Evolutionary conservation across 2,329 filamentous ascomycete genomes (phyloP), one percentile per base, ranked within the genome.

Genomic region (Hortaea sp.): DNA sequence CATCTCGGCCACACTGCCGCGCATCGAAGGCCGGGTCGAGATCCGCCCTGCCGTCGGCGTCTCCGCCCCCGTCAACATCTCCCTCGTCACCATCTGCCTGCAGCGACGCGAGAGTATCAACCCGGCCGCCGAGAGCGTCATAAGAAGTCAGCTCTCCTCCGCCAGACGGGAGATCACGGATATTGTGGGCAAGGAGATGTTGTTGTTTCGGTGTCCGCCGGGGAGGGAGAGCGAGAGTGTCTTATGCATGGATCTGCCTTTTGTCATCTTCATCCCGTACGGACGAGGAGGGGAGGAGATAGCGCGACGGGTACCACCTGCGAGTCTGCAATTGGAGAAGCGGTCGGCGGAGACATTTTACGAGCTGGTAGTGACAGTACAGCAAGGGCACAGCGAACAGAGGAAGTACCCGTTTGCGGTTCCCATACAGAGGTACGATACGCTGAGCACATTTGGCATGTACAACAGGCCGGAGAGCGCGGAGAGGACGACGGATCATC

Each of bases 381-480:
- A 97, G 63, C 90, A 97, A 67, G 88, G 89, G 3, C 82, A 84
- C 57, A 80, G 81, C 57, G 81, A 86, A 51, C 88, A 95, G 68
- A 88, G 86, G 67, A 94, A 94, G 68, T 92, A 94, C 67, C 74
- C 81, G 4, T 95, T 95, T 57, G 87, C 92, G 1, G 85, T 97
- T 35, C 90, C 90, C 1, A 79, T 98, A 57, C 81, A 87, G 55
- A 78, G 92, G 62, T 98, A 97, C 70, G 92, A 98, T 66, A 98
- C 90, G 1, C 74, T 98, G 42, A 95, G 89, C 38, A 97, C 92
- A 1, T 98, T 98, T 69, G 92, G 92, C 67, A 97, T 97, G 92
- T 98, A 97, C 73, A 97, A 97, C 69, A 84, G 88, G 45, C 90
- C 89, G 11, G 90, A 95, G 66, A 85, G 84, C 49, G 87, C 88